Base-by-base conservation (phyloP, 2,329 filamentous ascomycete species). In the Cyanodermella asteris region DNA sequence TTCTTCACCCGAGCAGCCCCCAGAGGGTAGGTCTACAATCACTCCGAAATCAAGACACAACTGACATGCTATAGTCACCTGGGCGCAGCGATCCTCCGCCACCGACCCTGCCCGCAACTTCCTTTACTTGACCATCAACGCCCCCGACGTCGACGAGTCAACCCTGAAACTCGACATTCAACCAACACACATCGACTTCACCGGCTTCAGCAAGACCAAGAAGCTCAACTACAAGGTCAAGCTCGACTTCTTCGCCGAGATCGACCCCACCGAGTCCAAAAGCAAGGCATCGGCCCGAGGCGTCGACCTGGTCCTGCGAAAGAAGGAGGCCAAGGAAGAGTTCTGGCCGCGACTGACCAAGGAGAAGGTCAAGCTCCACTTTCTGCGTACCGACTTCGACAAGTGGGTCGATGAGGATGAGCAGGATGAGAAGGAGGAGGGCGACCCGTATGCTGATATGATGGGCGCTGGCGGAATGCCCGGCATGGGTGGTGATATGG, bases 321-420 rank as follows among this genome's bases (percentile, higher is more conserved):
- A 97, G 76, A 93, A 93, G 72, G 81, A 91, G 46, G 64, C 87
- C 36, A 77, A 81, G 55, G 69, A 80, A 44, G 80, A 87, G 54
- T 94, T 73, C 67, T 97, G 87, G 87, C 82, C 82, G 34, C 71
- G 87, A 36, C 64, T 97, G 43, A 64, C 93, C 48, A 93, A 93
- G 71, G 77, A 84, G 32, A 52, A 59, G 38, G 73, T 78, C 64
- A 91, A 80, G 61, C 57, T 77, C 28, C 87, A 94, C 58, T 97
- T 81, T 67, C 56, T 97, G 44, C 91, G 91, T 72, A 94, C 87
- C 36, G 75, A 97, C 58, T 97, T 97, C 42, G 82, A 93, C 61
- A 93, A 91, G 67, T 93, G 82, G 82, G 77, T 91, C 43, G 82
- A 93, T 40, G 80, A 93, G 67, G 82, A 97, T 47, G 87, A 97